Evolutionary conservation across 2,329 filamentous ascomycete species (phyloP), one percentile per base, ranked within the genome.

Genomic region (Pseudomassariella vexata): DNA sequence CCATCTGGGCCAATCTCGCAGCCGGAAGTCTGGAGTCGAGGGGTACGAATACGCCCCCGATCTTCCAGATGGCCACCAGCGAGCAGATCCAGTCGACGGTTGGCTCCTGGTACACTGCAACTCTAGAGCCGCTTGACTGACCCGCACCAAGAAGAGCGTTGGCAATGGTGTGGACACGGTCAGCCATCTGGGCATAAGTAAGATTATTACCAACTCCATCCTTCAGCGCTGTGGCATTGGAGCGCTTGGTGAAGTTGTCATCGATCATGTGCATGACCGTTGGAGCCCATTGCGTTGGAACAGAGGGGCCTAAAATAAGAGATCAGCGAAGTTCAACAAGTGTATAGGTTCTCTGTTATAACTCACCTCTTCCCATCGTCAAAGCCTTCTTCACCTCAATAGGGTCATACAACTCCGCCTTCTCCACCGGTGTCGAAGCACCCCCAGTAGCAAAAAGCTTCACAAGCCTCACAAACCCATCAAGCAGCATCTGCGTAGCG

Each of bases 61-160:
- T 30, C 1, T 52, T 48, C 30, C 56, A 40, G 24, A 68, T 61
- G 9, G 61, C 66, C 3, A 70, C 50, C 19, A 69, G 34, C 0
- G 56, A 59, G 19, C 33, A 47, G 3, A 62, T 41, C 48, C 47
- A 61, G 27, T 66, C 55, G 0, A 45, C 22, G 0, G 47, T 39
- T 0, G 67, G 51, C 4, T 62, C 30, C 22, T 61, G 57, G 29
- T 65, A 60, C 2, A 72, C 61, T 1, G 43, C 56, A 3, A 73
- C 54, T 1, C 34, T 31, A 8, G 45, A 45, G 0, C 48, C 54
- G 2, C 16, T 5, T 2, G 33, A 30, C 6, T 39, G 27, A 3
- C 26, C 25, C 8, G 30, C 24, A 11, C 25, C 16, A 11, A 25
- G 2, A 17, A 34, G 18, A 11, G 26, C 16, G 14, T 19, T 19